A percentile compares a stretch with the other conserved stretches of the same genome.
Evolutionary conservation across 148 eudicot species (phyloP).

Genomic region (Rhododendron ovatum): DNA sequence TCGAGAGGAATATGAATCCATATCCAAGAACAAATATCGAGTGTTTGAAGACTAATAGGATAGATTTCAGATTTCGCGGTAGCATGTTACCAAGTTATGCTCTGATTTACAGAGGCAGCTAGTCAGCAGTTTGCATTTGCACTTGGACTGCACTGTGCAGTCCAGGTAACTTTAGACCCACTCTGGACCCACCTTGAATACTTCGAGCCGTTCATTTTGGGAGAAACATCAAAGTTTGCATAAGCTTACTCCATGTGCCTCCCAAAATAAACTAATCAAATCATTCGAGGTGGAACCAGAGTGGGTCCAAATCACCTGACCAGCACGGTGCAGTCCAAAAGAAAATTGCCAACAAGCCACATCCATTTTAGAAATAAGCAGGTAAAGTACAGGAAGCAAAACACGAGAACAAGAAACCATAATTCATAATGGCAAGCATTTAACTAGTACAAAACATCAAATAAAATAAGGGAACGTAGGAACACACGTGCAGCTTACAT

Average conservation of each 20-base stretch:
- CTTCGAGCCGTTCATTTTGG: background rate
- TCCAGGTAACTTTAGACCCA: background rate
- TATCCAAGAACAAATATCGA: background rate
- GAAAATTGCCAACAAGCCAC: background rate
- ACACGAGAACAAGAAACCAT: background rate
- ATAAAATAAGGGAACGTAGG: background rate
- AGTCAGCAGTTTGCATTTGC: no score
- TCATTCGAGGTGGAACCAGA: background rate
- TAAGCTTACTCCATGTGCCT: background rate
- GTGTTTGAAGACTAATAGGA: background rate
- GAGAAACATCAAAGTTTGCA: background rate
- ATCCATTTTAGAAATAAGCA: background rate
- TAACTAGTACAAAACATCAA: background rate
- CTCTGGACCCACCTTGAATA: background rate
- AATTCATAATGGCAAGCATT: background rate
- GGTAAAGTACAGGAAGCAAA: background rate
- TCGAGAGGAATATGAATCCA: background rate
- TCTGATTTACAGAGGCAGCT: no score
- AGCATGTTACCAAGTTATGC: background rate
- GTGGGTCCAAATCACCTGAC: background rate
- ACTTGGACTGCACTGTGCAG: background rate
- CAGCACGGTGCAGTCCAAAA: background rate
- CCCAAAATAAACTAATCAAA: background rate
- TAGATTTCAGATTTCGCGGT: background rate
- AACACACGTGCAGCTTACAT: background rate